These are phyloP conservation scores for Paralagenidium karlingii DNA, from an alignment of 352 stramenopile genomes.

Conservation along the genomic window DNA sequence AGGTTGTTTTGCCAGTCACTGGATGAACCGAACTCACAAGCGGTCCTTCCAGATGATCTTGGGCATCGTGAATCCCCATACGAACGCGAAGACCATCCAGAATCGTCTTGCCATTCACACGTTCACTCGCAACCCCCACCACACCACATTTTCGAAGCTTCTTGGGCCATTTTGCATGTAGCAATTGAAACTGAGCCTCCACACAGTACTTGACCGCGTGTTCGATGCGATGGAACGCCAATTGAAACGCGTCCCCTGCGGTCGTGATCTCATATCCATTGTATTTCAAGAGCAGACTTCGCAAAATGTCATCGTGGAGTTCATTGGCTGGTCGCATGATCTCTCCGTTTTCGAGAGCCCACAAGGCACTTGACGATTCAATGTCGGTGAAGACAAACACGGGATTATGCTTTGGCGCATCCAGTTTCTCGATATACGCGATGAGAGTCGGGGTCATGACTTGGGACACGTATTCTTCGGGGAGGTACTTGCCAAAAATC, in stretches of 20 bases:
- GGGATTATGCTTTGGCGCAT: slow-evolving; percentile 17
- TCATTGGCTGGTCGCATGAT: slow-evolving; percentile 36
- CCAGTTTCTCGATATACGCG: slow-evolving; percentile 16
- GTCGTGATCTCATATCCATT: slow-evolving; percentile 46
- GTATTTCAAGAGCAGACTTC: slow-evolving; percentile 16
- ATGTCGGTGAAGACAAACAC: slow-evolving; percentile 62
- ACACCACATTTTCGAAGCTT: slow-evolving; percentile 28
- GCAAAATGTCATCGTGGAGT: slow-evolving; percentile 40
- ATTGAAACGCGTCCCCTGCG: slow-evolving; percentile 35
- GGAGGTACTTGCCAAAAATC: slow-evolving; percentile 18
- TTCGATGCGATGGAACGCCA: slow-evolving; percentile 37
- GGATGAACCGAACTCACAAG: slow-evolving; percentile 28
- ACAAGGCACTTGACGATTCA: slow-evolving; percentile 38
- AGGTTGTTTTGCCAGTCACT: slow-evolving; percentile 33
- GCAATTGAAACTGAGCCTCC: slow-evolving; percentile 27
- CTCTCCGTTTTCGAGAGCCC: slow-evolving; percentile 15
- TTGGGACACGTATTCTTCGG: slow-evolving; percentile 24
- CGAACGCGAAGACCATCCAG: slow-evolving; percentile 34
- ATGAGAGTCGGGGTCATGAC: slow-evolving; percentile 11
- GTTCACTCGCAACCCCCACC: slow-evolving; percentile 22
- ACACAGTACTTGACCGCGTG: slow-evolving; percentile 41
- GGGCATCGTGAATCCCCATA: slow-evolving; percentile 39
- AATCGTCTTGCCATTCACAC: slow-evolving; percentile 25
- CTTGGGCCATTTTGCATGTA: slow-evolving; percentile 23
- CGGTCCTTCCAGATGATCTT: slow-evolving; percentile 17